Evolutionary conservation across 257 asterid genomes (phyloP).

Genomic region (Solanum dulcamara): DNA sequence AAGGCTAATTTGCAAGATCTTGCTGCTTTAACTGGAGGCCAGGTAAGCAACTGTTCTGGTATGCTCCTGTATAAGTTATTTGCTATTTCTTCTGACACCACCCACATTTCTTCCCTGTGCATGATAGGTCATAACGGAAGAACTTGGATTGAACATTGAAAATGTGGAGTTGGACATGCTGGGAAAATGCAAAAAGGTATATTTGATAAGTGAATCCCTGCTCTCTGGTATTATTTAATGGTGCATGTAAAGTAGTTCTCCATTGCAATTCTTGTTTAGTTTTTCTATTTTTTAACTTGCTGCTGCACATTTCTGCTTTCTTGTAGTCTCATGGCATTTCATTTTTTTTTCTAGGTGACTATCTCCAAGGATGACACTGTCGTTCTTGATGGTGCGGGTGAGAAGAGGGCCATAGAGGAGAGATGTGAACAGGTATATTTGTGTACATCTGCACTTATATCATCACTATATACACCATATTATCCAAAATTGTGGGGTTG

Average conservation of each 20-base stretch:
- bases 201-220: neutral
- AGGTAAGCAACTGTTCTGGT: constrained; percentile 16
- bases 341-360: constrained; percentile 17
- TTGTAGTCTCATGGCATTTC: neutral
- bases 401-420: constrained; percentile 33
- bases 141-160: constrained; percentile 40
- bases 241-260: neutral
- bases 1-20: constrained; percentile 44
- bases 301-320: neutral
- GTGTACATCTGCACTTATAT: neutral
- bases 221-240: neutral
- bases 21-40: constrained; percentile 47
- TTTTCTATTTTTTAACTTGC: neutral
- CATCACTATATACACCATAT: neutral
- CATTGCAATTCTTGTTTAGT: neutral
- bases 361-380: constrained; percentile 44
- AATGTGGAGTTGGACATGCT: constrained; percentile 29
- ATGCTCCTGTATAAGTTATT: neutral
- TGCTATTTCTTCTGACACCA: neutral
- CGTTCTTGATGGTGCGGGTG: constrained; percentile 47
- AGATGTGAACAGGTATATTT: constrained; percentile 44
- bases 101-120: neutral
- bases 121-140: constrained; percentile 36
- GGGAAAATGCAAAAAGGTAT: constrained; percentile 50
- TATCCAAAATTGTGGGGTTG: neutral